Evolutionary conservation across 2,329 filamentous ascomycete genomes (phyloP), one percentile per base, ranked within the genome.

Genomic region (Penicillium griseofulvum): DNA sequence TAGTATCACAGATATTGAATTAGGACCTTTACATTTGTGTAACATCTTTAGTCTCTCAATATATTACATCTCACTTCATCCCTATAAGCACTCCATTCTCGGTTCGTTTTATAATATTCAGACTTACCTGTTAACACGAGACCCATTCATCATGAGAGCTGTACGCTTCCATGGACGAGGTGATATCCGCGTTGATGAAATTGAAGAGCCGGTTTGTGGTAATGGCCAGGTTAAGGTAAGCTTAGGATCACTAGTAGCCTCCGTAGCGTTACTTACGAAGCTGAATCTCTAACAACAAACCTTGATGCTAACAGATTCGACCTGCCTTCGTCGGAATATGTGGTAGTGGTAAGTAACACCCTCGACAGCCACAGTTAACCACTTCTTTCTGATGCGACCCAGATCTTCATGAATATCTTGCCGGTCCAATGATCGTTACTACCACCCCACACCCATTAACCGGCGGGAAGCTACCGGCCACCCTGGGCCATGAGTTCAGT

Each of bases 401-500:
- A 67, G 79, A 82, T 61, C 65, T 81, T 5, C 80, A 83, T 61
- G 81, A 84, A 65, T 84, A 81, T 61, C 71, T 80, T 44, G 73
- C 75, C 14, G 77, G 76, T 2, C 74, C 75, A 14, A 79, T 72
- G 26, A 78, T 81, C 68, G 77, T 79, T 1, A 81, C 83, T 3
- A 59, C 57, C 12, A 59, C 50, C 5, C 82, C 84, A 1, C 85
- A 88, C 62, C 79, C 79, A 2, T 69, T 87, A 22, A 87, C 84
- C 0, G 74, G 78, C 31, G 82, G 83, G 54, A 76, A 74, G 1
- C 76, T 83, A 34, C 86, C 85, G 4, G 76, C 87, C 10, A 84
- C 79, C 0, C 74, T 88, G 10, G 86, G 86, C 26, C 86, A 88
- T 64, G 86, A 88, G 65, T 85, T 88, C 68, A 82, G 79, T 4